Evolutionary conservation across 257 asterid species (phyloP), one percentile per base, ranked within the genome.

Genomic region (Solanum sejunctum): DNA sequence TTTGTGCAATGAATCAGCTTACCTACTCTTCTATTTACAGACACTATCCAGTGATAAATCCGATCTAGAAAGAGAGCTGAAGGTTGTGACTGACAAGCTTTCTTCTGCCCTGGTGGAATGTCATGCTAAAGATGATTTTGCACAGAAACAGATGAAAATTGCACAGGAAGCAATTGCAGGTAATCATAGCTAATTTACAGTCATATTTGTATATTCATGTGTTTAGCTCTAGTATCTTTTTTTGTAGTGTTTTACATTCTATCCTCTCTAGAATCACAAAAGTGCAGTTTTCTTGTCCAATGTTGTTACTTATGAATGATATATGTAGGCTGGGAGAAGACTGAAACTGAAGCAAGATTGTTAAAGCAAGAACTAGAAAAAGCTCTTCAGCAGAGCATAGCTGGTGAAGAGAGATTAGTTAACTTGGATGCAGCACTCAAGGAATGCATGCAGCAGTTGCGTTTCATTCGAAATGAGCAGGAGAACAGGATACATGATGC

Each of bases 101-200:
- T 92, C 93, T 15, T 83, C 94, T 86, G 94, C 94, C 41, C 88
- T 91, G 12, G 87, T 93, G 57, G 98, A 94, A 55, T 91, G 94
- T 85, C 90, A 87, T 84, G 87, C 91, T 78, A 93, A 94, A 85
- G 95, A 92, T 79, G 92, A 89, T 85, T 86, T 91, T 49, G 90
- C 91, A 9, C 92, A 88, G 91, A 89, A 92, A 86, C 98, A 94
- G 93, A 90, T 91, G 87, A 91, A 91, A 89, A 92, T 93, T 86
- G 98, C 95, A 36, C 96, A 90, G 91, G 98, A 96, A 90, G 98
- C 98, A 80, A 92, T 94, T 88, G 89, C 98, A 90, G 98, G 98
- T 95, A 88, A 88, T 60, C 23, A 15, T 11, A 36, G 10, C 71
- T 84, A 57, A 17, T 41, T 28, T 28, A 18, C 71, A 16, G 16